Conservation (phyloP, 2,329 filamentous ascomycete species). For the Fusarium keratoplasticum region DNA sequence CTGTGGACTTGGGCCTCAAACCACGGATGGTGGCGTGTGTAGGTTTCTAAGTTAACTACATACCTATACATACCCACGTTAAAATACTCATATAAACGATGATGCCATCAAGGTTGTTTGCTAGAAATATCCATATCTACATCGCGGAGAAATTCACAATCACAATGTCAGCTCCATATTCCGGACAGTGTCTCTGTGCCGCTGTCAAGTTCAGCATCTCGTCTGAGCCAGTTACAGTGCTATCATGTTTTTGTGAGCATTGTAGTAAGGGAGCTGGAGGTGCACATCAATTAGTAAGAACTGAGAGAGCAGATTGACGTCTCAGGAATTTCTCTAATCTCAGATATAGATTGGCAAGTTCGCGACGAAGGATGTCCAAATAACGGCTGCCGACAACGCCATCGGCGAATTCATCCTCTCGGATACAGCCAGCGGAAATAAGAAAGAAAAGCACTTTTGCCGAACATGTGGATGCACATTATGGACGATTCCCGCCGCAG, state of each 20-base stretch:
- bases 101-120: background rate
- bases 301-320: accelerated
- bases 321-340: background rate
- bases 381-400: background rate
- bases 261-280: slow-evolving; percentile 37
- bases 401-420: slow-evolving; percentile 33
- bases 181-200: slow-evolving; percentile 36
- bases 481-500: slow-evolving; percentile 44
- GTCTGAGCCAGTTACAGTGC: slow-evolving; percentile 25
- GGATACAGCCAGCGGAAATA: slow-evolving; percentile 41
- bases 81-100: background rate
- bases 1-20: background rate
- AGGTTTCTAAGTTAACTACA: background rate
- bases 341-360: slow-evolving; percentile 45
- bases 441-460: slow-evolving; percentile 45
- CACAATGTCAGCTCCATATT: slow-evolving; percentile 27
- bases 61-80: background rate
- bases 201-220: slow-evolving; percentile 13
- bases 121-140: no score
- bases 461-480: slow-evolving; percentile 41
- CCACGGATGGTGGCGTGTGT: background rate
- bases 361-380: slow-evolving; percentile 13
- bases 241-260: slow-evolving; percentile 39
- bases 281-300: slow-evolving; percentile 27
- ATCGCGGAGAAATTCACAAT: background rate